phyloP scores from a whole-genome alignment of 1,284 basidiomycete species.

The Rhodofomes roseus region DNA sequence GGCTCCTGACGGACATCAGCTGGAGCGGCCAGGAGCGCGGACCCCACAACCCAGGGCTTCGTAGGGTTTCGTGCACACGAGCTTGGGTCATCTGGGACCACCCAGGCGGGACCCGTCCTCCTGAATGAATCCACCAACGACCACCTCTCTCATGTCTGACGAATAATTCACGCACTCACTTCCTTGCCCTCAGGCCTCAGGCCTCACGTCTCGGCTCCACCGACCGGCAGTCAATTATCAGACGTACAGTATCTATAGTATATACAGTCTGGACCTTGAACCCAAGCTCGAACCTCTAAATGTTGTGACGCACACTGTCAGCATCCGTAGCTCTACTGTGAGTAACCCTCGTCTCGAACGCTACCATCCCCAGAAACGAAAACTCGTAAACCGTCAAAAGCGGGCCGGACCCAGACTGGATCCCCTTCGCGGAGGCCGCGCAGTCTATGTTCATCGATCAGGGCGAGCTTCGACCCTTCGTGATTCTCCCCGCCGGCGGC shows the following conservation, averaged over 20 bases:
- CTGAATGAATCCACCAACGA: not conserved
- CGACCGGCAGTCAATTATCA: not conserved
- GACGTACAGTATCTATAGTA: not conserved
- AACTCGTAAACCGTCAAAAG: constrained; percentile 65
- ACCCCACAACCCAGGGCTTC: not conserved
- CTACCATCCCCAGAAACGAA: constrained; percentile 35
- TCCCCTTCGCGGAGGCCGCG: constrained; percentile 42
- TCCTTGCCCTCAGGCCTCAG: not conserved
- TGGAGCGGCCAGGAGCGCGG: not conserved
- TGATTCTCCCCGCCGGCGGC: constrained; percentile 37
- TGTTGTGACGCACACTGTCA: no score
- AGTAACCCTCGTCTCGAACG: constrained; percentile 50
- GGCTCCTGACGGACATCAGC: not conserved
- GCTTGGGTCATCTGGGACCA: not conserved
- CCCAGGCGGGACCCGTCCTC: not conserved
- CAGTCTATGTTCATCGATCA: constrained; percentile 39
- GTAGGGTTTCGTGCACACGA: not conserved
- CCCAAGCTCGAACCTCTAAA: no score
- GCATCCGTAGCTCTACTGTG: not conserved
- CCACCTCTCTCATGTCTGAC: not conserved
- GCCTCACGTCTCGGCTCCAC: not conserved
- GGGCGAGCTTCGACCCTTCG: constrained; percentile 31
- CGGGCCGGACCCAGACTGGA: constrained; percentile 59
- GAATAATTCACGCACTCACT: not conserved
- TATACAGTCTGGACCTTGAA: no score